Evolutionary conservation across 805 yeast species (phyloP), one percentile per base, ranked within the genome.

Genomic region (Yarrowia deformans): DNA sequence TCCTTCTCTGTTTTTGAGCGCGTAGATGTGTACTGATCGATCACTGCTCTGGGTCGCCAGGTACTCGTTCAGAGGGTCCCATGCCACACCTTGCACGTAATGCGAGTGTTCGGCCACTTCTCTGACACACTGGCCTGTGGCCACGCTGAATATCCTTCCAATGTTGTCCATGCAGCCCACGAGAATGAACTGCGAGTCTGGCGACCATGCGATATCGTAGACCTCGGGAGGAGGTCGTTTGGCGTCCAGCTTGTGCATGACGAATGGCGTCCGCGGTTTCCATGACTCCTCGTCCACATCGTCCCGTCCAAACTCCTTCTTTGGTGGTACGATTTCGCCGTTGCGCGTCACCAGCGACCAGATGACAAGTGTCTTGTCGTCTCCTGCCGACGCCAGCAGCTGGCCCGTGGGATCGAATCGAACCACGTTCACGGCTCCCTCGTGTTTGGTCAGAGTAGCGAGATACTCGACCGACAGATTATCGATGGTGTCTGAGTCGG

Each of bases 181-280:
- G n/a, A 90, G 87, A 37, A 95, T 82, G 75, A 84, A 89, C 70
- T 81, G 82, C 0, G 90, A 87, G 74, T 90, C 90, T 0, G 98
- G 97, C 1, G 97, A 90, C 99, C 99, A 95, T 23, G 91, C 85
- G 2, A 95, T 77, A 77, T 95, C 99, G 78, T 94, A 93, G 46
- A 95, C 88, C 77, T 95, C 99, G 46, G 90, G 84, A 10, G 85
- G 79, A 8, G 68, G 56, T 8, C 68, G 56, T 12, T 48, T 48
- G 35, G 68, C 68, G 39, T 63, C 68, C 23, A 63, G 48, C 18
- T 63, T 63, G 68, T 48, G 55, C 68, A 63, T 63, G 46, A 63
- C 56, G 18, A 63, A 63, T 32, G 68, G 68, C 1, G 68, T 63
- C 64, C 84, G 84, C 43, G 89, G 80, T 14, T 81, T 80, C 98